Percentiles rank a stretch among this genome's conserved stretches.
These are phyloP conservation scores for Helicocarpus griseus DNA, from an alignment of 2,329 filamentous ascomycete species.

Conservation along the genomic window DNA sequence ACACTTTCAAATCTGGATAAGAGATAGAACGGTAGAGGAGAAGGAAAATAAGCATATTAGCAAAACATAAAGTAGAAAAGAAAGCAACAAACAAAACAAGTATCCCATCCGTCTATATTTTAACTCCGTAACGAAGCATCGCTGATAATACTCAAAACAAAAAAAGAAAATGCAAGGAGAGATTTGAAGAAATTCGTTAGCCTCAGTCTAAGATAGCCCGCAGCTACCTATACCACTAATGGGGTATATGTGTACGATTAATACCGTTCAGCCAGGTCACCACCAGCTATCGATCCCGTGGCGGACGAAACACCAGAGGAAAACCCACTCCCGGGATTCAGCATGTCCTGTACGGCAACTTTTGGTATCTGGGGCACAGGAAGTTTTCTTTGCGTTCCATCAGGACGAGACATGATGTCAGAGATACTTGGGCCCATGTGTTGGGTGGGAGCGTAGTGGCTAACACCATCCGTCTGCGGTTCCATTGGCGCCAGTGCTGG, in stretches of 20 bases:
- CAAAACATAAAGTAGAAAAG: background rate
- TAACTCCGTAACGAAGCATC: constrained; percentile 1
- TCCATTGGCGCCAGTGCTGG: constrained; percentile 65
- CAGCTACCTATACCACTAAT: too few relatives aligned
- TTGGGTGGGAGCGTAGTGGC: constrained; percentile 48
- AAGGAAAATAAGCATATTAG: background rate
- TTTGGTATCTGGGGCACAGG: constrained; percentile 84
- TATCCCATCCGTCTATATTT: constrained; percentile 2
- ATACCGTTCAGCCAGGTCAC: constrained; percentile 11
- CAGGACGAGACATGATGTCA: constrained; percentile 84
- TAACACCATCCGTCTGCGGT: constrained; percentile 50
- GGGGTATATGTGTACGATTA: background rate
- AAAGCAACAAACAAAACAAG: background rate
- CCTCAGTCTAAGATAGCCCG: too few relatives aligned
- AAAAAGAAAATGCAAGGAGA: background rate
- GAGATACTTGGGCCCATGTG: constrained; percentile 68
- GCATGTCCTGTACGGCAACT: constrained; percentile 74
- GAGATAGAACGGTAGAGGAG: background rate
- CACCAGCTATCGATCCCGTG: constrained; percentile 10
- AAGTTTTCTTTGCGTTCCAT: constrained; percentile 80
- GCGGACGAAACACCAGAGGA: constrained; percentile 11
- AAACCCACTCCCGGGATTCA: constrained; percentile 58
- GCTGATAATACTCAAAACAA: background rate
- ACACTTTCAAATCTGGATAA: too few relatives aligned
- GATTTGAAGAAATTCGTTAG: background rate